Percentiles rank a stretch among this genome's conserved stretches.
Conservation (phyloP, 805 yeast species). For the Cyberlindnera mrakii region DNA sequence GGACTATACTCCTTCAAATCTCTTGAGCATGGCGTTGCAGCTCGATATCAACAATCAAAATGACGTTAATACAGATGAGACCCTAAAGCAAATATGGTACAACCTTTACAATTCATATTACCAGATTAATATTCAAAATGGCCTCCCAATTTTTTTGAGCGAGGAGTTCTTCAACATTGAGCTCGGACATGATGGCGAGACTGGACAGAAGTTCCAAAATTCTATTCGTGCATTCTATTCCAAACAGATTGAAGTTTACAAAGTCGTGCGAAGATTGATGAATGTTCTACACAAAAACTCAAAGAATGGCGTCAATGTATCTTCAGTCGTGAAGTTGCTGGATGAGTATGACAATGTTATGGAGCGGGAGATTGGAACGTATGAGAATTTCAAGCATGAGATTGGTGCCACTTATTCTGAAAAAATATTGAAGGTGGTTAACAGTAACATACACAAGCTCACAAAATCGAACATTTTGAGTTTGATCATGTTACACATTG, state of each 20-base stretch:
- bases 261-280: conserved; percentile 3
- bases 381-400: conserved; percentile 11
- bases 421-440: conserved; percentile 9
- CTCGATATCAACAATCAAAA: conserved; percentile 14
- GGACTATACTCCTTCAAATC: conserved; percentile 5
- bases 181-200: neutral
- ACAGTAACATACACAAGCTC: conserved; percentile 10
- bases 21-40: conserved; percentile 9
- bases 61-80: conserved; percentile 5
- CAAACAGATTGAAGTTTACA: conserved; percentile 1
- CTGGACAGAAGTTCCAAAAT: neutral
- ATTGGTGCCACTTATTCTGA: conserved; percentile 1
- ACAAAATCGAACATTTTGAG: conserved; percentile 7
- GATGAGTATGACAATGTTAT: conserved; percentile 8
- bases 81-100: conserved; percentile 14
- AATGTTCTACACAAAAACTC: conserved; percentile 4
- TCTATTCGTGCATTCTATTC: neutral
- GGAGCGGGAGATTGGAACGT: conserved; percentile 1
- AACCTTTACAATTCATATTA: conserved; percentile 14
- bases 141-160: conserved; percentile 15
- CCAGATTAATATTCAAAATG: conserved; percentile 9
- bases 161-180: conserved; percentile 16
- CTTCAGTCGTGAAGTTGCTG: conserved; percentile 4
- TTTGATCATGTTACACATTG: conserved; percentile 16
- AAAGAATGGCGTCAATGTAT: neutral